Evolutionary conservation across 2,329 filamentous ascomycete genomes (phyloP), one percentile per base, ranked within the genome.

Genomic region (Colletotrichum truncatum): DNA sequence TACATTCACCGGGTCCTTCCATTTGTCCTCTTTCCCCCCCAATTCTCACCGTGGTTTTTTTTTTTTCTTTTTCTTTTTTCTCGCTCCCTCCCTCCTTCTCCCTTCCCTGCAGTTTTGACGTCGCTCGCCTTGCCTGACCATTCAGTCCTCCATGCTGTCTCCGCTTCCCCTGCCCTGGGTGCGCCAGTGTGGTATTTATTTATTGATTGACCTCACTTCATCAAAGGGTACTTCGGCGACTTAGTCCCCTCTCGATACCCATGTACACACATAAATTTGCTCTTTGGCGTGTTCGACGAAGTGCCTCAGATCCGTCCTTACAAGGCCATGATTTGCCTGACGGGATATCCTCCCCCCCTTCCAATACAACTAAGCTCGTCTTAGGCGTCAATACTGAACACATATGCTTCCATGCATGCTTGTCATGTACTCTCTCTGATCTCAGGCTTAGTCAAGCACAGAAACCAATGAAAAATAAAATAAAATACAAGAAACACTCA

Each of bases 301-400:
- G 38, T 55, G 26, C 52, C 26, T 55, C 38, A 45, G 38, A 45
- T 45, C 38, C 52, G 34, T 45, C 52, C 52, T 55, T 30, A 21
- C 26, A 16, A 18, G 26, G 26, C 28, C 25, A 23, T 32, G 52
- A 55, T 55, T 55, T 55, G 39, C 52, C 38, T 55, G 38, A 16
- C 36, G 21, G 38, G 11, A 45, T 55, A 55, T 55, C 26, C n/a
- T n/a, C n/a, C n/a, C n/a, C n/a, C n/a, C n/a, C n/a, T n/a, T n/a
- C 26, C n/a, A 43, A 12, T 45, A 16, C 28, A 25, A 32, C 21
- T 18, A 38, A 43, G 23, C 49, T 53, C 21, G 23, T 23, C 21
- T 34, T 53, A 21, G 12, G 18, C n/a, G 23, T 38, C 11, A 21
- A 16, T 14, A 38, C 18, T 9, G 18, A 34, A 28, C 21, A 36